Percentiles rank a stretch among this genome's conserved stretches.
Conservation (phyloP, 345 rosid species). For the Carallia pectinifolia region DNA sequence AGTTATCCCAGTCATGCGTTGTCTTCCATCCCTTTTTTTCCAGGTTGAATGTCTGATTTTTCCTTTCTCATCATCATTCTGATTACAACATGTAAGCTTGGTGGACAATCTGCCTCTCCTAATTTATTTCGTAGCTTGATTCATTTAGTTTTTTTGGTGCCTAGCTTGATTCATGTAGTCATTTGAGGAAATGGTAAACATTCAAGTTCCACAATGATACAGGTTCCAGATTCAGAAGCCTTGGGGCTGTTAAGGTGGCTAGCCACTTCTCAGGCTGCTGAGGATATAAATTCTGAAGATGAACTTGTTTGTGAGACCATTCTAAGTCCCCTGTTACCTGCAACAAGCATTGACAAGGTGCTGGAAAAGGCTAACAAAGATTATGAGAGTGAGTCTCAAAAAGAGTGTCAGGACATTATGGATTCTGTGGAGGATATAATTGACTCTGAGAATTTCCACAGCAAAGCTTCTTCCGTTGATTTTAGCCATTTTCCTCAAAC, state of each 20-base stretch:
- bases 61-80: not conserved
- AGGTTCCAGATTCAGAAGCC: slow-evolving; percentile 70
- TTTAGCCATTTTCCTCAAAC: slow-evolving; percentile 25
- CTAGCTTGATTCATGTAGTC: too few relatives aligned
- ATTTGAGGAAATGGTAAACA: too few relatives aligned
- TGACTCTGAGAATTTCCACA: slow-evolving; percentile 43
- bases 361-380: slow-evolving; percentile 80
- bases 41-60: not conserved
- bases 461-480: slow-evolving; percentile 30
- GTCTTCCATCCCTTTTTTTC: not conserved
- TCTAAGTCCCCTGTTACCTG: slow-evolving; percentile 75
- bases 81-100: too few relatives aligned
- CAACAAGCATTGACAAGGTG: slow-evolving; percentile 58
- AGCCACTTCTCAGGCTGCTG: slow-evolving; percentile 84
- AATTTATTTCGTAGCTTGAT: too few relatives aligned
- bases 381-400: slow-evolving; percentile 77
- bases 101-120: too few relatives aligned
- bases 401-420: slow-evolving; percentile 95
- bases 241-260: slow-evolving; percentile 83
- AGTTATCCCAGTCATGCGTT: not conserved
- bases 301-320: slow-evolving; percentile 77
- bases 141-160: too few relatives aligned
- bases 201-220: slow-evolving; percentile 7
- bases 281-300: slow-evolving; percentile 93
- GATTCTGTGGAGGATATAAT: slow-evolving; percentile 68